A percentile compares a stretch with the other conserved stretches of the same genome.
phyloP scores from a whole-genome alignment of 1,284 basidiomycete species.

The Microbotryomycetes sp. region DNA sequence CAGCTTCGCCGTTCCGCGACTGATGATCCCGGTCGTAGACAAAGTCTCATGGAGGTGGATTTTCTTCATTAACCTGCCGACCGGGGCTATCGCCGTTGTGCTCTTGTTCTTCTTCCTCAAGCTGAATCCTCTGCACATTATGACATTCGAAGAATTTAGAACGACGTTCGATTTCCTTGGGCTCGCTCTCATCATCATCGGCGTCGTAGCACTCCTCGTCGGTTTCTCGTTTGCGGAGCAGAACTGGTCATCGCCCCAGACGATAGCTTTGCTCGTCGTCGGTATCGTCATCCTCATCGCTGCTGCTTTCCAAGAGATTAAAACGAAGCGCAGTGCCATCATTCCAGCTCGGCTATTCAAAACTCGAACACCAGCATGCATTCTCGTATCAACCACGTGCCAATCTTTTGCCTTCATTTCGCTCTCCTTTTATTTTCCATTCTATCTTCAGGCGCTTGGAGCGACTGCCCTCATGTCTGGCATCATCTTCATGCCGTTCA shows the following conservation, averaged over 20 bases:
- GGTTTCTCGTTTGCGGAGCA: slow-evolving; percentile 32
- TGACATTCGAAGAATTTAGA: slow-evolving; percentile 19
- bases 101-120: slow-evolving; percentile 58
- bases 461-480: slow-evolving; percentile 66
- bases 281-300: slow-evolving; percentile 56
- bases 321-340: slow-evolving; percentile 67
- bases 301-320: slow-evolving; percentile 56
- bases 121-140: slow-evolving; percentile 50
- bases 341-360: slow-evolving; percentile 70
- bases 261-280: slow-evolving; percentile 64
- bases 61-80: slow-evolving; percentile 35
- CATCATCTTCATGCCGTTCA: slow-evolving; percentile 65
- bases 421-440: slow-evolving; percentile 20
- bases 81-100: slow-evolving; percentile 59
- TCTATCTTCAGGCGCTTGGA: slow-evolving; percentile 48
- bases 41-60: slow-evolving; percentile 38
- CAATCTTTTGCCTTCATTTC: slow-evolving; percentile 63
- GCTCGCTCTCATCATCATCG: slow-evolving; percentile 59
- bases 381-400: slow-evolving; percentile 56
- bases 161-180: slow-evolving; percentile 69
- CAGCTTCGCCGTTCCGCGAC: too few relatives aligned
- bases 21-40: too few relatives aligned
- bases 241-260: slow-evolving; percentile 46
- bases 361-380: slow-evolving; percentile 63
- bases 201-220: slow-evolving; percentile 37